Evolutionary conservation across 2,329 filamentous ascomycete genomes (phyloP).

Genomic region (Colletotrichum chlorophyti): DNA sequence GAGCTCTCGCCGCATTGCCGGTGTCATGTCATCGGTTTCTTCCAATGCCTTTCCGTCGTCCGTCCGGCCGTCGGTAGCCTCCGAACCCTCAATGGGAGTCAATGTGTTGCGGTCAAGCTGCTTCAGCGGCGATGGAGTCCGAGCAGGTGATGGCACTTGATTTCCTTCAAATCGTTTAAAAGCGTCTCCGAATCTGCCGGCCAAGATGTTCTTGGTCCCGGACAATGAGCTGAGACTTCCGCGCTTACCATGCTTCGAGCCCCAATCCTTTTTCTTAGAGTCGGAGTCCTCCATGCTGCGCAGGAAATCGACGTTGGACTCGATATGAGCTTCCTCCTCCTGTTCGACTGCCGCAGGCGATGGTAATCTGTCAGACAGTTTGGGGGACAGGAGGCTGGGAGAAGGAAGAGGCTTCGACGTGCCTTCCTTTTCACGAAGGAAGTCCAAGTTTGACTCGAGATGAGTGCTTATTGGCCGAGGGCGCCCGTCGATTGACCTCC

Average conservation of each 20-base stretch:
- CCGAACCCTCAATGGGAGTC: conserved; percentile 78
- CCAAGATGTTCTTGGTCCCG: conserved; percentile 82
- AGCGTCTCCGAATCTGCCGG: conserved; percentile 88
- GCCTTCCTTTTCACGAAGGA: conserved; percentile 78
- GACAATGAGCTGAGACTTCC: conserved; percentile 76
- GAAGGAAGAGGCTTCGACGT: conserved; percentile 49
- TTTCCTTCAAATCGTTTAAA: conserved; percentile 87
- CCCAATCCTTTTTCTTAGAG: conserved; percentile 59
- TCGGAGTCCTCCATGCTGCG: conserved; percentile 75
- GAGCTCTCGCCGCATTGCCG: conserved; percentile 88
- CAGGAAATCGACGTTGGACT: conserved; percentile 84
- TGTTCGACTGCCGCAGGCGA: conserved; percentile 50
- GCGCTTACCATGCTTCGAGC: conserved; percentile 71
- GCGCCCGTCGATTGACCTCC: conserved; percentile 57
- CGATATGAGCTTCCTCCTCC: conserved; percentile 69
- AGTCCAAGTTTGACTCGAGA: conserved; percentile 82
- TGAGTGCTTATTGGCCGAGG: conserved; percentile 82
- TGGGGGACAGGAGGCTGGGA: conserved; percentile 43
- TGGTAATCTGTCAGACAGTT: conserved; percentile 43
- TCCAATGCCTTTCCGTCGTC: conserved; percentile 71
- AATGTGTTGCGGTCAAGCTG: conserved; percentile 57
- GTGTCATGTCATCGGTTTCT: conserved; percentile 74
- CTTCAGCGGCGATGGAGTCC: conserved; percentile 57
- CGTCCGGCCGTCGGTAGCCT: conserved; percentile 71
- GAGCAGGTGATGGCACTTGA: conserved; percentile 40